Conservation (phyloP, 2,329 filamentous ascomycete species). For the Pseudophaeomoniella oleicola region DNA sequence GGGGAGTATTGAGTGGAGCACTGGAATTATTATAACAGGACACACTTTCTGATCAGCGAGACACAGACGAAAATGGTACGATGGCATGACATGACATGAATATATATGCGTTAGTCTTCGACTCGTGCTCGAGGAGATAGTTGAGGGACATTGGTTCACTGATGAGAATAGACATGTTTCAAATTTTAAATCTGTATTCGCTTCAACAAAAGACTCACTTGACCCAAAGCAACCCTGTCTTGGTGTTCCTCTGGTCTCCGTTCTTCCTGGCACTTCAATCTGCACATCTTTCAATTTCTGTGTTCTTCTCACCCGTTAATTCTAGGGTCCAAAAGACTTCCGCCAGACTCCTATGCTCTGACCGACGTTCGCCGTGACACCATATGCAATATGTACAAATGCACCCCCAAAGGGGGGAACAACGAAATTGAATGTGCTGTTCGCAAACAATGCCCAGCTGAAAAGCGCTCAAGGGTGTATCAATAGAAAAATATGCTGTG, state of each 20-base stretch:
- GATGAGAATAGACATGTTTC: no score
- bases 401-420: neutral
- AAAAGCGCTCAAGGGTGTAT: neutral
- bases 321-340: no score
- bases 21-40: conserved; percentile 26
- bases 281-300: no score
- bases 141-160: no score
- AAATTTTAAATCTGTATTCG: no score
- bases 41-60: neutral
- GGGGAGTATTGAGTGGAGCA: conserved; percentile 26
- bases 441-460: neutral
- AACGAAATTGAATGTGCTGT: neutral
- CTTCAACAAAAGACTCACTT: no score
- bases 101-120: neutral
- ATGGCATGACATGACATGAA: neutral
- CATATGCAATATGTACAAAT: neutral
- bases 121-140: no score
- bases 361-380: neutral
- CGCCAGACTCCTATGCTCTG: no score
- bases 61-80: neutral
- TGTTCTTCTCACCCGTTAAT: no score
- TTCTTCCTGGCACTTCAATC: no score
- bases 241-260: no score
- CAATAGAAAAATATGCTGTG: neutral
- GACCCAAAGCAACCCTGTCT: no score